Evolutionary conservation across 805 yeast genomes (phyloP), one percentile per base, ranked within the genome.

Genomic region (Tetrapisispora arboricola): DNA sequence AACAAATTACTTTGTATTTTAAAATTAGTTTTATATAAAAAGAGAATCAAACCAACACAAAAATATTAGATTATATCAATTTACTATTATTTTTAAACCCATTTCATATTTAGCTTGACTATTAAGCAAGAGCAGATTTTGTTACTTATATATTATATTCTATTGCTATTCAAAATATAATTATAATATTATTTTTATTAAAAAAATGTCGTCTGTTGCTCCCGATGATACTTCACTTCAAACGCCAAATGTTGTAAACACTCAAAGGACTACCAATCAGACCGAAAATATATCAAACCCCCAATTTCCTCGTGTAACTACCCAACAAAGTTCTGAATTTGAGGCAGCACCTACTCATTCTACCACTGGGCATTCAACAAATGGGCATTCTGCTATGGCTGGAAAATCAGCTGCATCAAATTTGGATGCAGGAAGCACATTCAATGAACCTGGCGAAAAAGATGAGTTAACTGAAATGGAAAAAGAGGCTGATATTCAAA

Each of bases 401-500:
- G 38, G 32, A 13, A 36, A 36, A 17, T 36, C 31, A 3, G 37
- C 37, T 12, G 37, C 22, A 10, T 34, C 37, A 4, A 34, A 34
- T 17, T 17, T 34, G 7, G 37, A 34, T 16, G 37, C 22, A 24
- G 37, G 37, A 3, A 34, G 35, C 18, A 12, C 16, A 6, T 36
- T 36, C 8, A 36, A 28, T 21, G 28, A 41, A 31, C 27, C 35
- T 16, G 32, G 31, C 13, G 41, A 31, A 17, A 35, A 34, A n/a
- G 44, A 37, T 41, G 50, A 77, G 79, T 58, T 70, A 70, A 33
- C 38, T 28, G 29, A 28, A 18, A 8, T 41, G 25, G 38, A 41
- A 29, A 36, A 32, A 17, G 49, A 47, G 28, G 44, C 44, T 12
- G 46, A 41, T 7, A 29, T 29, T 17, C 42, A 39, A 7, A 47